Evolutionary conservation across 306 rosid species (phyloP).

Genomic region (Prunus padus): DNA sequence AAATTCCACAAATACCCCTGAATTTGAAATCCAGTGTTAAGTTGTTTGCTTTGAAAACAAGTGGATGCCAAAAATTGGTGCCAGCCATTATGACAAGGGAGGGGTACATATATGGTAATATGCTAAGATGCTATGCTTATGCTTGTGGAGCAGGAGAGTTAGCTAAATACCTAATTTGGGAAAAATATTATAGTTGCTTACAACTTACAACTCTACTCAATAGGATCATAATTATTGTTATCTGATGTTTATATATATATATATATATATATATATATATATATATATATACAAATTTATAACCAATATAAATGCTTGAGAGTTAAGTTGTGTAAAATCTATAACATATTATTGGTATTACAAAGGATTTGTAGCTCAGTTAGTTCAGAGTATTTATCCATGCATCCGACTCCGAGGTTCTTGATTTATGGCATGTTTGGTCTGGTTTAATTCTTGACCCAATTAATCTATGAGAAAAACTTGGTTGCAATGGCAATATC

Average conservation of each 20-base stretch:
- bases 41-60: background rate
- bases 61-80: conserved; percentile 14
- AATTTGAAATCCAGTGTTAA: background rate
- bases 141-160: background rate
- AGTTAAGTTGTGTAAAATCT: too few species aligned
- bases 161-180: background rate
- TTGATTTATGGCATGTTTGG: too few species aligned
- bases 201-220: background rate
- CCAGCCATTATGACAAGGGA: background rate
- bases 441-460: too few species aligned
- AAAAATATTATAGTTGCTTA: background rate
- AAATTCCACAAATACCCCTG: conserved; percentile 25
- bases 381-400: too few species aligned
- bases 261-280: too few species aligned
- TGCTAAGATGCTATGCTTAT: background rate
- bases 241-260: too few species aligned
- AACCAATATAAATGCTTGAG: too few species aligned
- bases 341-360: too few species aligned
- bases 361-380: too few species aligned
- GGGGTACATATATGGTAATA: background rate
- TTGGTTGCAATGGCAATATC: too few species aligned
- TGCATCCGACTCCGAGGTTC: accelerated
- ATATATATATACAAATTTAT: too few species aligned
- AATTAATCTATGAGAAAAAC: too few species aligned
- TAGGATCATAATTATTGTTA: background rate